Evolutionary conservation across 805 yeast species (phyloP).

Genomic region (Barnettozyma pratensis): DNA sequence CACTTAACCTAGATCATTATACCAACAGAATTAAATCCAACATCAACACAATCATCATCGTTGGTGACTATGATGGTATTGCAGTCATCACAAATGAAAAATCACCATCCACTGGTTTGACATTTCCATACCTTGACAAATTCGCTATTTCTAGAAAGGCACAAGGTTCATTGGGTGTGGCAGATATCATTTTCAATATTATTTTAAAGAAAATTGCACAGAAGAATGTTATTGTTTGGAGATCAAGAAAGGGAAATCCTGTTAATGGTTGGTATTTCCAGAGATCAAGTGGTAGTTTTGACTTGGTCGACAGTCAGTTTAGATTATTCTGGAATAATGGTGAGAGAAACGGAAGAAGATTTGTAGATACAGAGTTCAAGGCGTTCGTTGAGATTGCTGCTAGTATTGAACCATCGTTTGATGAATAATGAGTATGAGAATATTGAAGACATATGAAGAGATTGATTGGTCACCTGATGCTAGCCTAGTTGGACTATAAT

Average conservation of each 20-base stretch:
- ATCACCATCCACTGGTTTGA: slow-evolving; percentile 20
- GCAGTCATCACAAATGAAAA: slow-evolving; percentile 87
- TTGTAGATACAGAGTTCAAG: slow-evolving; percentile 29
- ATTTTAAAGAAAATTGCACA: slow-evolving; percentile 59
- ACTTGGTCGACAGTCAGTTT: slow-evolving; percentile 37
- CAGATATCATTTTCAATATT: slow-evolving; percentile 86
- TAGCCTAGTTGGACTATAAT: no score
- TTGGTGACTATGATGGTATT: slow-evolving; percentile 94
- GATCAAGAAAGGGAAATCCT: slow-evolving; percentile 81
- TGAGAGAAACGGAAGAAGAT: slow-evolving; percentile 11
- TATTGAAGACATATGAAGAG: background rate
- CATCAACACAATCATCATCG: slow-evolving; percentile 73
- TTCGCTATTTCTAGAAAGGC: slow-evolving; percentile 81
- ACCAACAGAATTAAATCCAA: slow-evolving; percentile 56
- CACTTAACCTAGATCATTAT: slow-evolving; percentile 63
- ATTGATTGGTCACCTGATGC: no score
- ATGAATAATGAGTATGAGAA: slow-evolving; percentile 4
- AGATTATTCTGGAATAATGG: slow-evolving; percentile 40
- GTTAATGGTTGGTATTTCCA: slow-evolving; percentile 98
- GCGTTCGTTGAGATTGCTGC: slow-evolving; percentile 51
- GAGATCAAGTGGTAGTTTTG: slow-evolving; percentile 67
- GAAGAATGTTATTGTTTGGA: slow-evolving; percentile 70
- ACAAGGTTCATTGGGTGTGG: slow-evolving; percentile 91
- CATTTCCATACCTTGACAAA: slow-evolving; percentile 81
- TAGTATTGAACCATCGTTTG: slow-evolving; percentile 51